Evolutionary conservation across 179 eudicot genomes (phyloP).

Genomic region (Spinacia oleracea): DNA sequence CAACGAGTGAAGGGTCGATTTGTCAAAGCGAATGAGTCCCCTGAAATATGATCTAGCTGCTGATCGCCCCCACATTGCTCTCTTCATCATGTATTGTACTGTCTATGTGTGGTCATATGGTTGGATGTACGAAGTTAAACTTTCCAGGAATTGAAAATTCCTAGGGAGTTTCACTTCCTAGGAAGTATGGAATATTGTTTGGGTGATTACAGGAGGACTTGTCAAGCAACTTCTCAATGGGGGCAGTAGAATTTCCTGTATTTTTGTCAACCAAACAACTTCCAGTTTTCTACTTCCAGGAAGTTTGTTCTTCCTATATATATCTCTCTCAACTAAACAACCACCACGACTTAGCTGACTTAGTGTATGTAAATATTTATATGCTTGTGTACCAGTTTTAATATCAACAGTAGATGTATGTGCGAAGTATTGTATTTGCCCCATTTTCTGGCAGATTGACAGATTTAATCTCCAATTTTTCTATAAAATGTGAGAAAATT

Average conservation of each 20-base stretch:
- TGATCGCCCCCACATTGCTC: not conserved
- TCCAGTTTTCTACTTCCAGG: not conserved
- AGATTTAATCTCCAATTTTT: slow-evolving; percentile 10
- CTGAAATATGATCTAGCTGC: not conserved
- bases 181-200: not conserved
- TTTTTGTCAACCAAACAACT: not conserved
- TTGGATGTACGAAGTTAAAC: not conserved
- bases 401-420: not conserved
- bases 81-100: not conserved
- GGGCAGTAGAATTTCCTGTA: not conserved
- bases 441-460: not conserved
- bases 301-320: not conserved
- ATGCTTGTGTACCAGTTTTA: not conserved
- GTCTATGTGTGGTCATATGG: not conserved
- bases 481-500: not conserved
- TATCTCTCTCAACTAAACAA: not conserved
- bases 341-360: not conserved
- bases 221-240: not conserved
- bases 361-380: not conserved
- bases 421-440: not conserved
- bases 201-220: not conserved
- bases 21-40: slow-evolving; percentile 17
- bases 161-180: too few relatives aligned
- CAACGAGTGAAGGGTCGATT: slow-evolving; percentile 28
- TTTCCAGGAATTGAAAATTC: not conserved